Evolutionary conservation across 768 basidiomycete species (phyloP).

Genomic region (Myochromella boudieri): DNA sequence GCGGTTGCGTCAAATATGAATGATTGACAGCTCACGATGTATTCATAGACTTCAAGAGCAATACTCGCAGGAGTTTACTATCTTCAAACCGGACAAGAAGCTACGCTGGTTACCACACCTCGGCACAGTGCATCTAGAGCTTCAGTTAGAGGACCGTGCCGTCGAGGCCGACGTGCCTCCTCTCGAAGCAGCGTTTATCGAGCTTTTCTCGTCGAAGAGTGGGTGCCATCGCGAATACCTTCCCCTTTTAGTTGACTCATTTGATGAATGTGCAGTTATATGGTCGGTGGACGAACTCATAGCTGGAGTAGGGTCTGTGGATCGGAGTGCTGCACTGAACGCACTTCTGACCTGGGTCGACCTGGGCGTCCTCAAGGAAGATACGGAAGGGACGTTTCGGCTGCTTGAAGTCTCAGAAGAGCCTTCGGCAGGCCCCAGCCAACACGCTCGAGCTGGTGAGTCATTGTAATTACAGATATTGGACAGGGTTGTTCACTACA

Average conservation of each 20-base stretch:
- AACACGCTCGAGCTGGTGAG: conserved; percentile 12
- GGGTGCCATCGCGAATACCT: not conserved
- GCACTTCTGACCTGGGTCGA: conserved; percentile 85
- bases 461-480: not conserved
- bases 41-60: conserved; percentile 62
- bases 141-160: conserved; percentile 81
- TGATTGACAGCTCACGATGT: not conserved
- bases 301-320: conserved; percentile 60
- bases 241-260: not conserved
- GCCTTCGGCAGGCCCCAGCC: conserved; percentile 24
- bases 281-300: conserved; percentile 77
- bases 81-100: conserved; percentile 90
- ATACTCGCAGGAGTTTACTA: conserved; percentile 76
- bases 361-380: conserved; percentile 76
- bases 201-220: conserved; percentile 79
- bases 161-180: conserved; percentile 78
- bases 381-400: conserved; percentile 55
- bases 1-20: conserved; percentile 4
- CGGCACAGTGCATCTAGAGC: conserved; percentile 77
- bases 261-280: conserved; percentile 40
- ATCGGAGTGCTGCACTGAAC: conserved; percentile 63
- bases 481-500: not conserved
- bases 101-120: conserved; percentile 89
- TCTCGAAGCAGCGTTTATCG: conserved; percentile 88
- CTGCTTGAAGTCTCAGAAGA: conserved; percentile 66